A percentile compares a stretch with the other conserved stretches of the same genome.
Evolutionary conservation across 2,329 filamentous ascomycete species (phyloP).

Genomic region (Colletotrichum sp.): DNA sequence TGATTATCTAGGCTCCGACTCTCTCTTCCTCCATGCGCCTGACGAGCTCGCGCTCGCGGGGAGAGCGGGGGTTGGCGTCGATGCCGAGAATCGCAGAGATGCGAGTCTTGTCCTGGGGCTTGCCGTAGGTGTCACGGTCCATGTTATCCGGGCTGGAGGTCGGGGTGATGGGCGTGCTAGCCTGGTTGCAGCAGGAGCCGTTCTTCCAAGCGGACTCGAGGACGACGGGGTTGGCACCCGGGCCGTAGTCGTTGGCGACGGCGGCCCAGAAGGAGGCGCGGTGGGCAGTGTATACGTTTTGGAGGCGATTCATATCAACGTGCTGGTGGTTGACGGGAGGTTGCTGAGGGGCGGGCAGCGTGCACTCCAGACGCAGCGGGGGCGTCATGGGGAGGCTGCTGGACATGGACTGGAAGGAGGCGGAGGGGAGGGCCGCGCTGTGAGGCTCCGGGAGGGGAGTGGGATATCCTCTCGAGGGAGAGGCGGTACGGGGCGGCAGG

Average conservation of each 20-base stretch:
- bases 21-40: conserved; percentile 60
- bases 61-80: conserved; percentile 62
- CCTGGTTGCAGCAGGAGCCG: conserved; percentile 44
- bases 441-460: conserved; percentile 48
- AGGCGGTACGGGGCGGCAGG: conserved; percentile 41
- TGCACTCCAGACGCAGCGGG: conserved; percentile 67
- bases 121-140: conserved; percentile 47
- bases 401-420: conserved; percentile 36
- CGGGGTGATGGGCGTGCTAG: conserved; percentile 57
- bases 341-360: conserved; percentile 43
- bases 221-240: conserved; percentile 63
- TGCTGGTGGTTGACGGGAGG: conserved; percentile 41
- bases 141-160: conserved; percentile 53
- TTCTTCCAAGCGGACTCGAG: conserved; percentile 75
- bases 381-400: conserved; percentile 38
- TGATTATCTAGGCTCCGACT: conserved; percentile 26
- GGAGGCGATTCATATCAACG: conserved; percentile 70
- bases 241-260: conserved; percentile 75
- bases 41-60: conserved; percentile 62
- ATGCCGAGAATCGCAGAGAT: conserved; percentile 69
- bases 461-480: conserved; percentile 44
- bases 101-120: conserved; percentile 58
- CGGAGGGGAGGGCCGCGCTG: conserved; percentile 49
- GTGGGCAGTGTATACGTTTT: conserved; percentile 73
- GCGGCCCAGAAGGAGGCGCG: conserved; percentile 75